phyloP scores from a whole-genome alignment of 1,284 basidiomycete genomes.

The Salmacisia buchloeana region DNA sequence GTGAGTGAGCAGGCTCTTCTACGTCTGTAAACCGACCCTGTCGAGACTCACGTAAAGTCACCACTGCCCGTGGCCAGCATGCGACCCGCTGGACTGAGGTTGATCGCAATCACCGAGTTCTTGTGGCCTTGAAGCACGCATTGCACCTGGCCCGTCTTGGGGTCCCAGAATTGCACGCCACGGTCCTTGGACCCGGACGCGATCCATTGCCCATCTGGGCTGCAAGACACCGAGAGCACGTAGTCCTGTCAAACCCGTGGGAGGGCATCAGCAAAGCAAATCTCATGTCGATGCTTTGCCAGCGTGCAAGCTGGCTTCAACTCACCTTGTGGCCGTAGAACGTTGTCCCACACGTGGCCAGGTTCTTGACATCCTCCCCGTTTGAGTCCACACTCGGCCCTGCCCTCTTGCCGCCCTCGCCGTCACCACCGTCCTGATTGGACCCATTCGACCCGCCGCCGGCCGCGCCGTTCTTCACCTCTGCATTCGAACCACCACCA shows the following conservation, averaged over 20 bases:
- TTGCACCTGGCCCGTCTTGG: constrained; percentile 66
- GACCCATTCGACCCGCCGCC: neutral
- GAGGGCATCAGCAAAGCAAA: no score
- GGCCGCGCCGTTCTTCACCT: constrained; percentile 18
- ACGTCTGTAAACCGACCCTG: neutral
- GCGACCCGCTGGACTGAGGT: constrained; percentile 68
- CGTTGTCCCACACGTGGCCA: constrained; percentile 65
- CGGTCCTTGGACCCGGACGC: constrained; percentile 87
- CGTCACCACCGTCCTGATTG: neutral
- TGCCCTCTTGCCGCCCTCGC: neutral
- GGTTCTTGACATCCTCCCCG: constrained; percentile 34
- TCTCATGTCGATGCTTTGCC: no score
- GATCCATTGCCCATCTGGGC: constrained; percentile 78
- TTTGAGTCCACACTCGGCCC: constrained; percentile 24
- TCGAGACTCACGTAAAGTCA: constrained; percentile 59
- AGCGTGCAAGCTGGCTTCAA: constrained; percentile 19
- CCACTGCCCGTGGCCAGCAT: constrained; percentile 79
- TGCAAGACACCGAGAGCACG: constrained; percentile 71
- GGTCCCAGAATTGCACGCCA: constrained; percentile 71
- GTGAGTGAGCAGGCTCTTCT: neutral
- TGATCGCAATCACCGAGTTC: constrained; percentile 83
- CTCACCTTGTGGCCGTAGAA: constrained; percentile 76
- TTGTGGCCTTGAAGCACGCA: constrained; percentile 84
- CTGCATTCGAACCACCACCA: no score
- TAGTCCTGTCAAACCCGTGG: constrained; percentile 66